Conservation (phyloP, 208 protist genomes). For the Leishmania lainsoni region DNA sequence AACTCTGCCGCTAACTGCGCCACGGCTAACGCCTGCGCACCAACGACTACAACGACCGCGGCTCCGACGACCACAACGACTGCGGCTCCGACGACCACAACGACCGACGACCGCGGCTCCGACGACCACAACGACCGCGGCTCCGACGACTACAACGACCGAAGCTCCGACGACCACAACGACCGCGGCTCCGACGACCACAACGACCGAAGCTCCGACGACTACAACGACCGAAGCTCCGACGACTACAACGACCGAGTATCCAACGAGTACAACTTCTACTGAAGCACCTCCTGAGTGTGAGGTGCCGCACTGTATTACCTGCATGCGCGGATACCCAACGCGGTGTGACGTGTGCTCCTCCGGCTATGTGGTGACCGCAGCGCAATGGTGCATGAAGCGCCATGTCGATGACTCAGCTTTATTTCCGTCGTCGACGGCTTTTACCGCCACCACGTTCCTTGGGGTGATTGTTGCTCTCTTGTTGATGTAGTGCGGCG, state of each 20-base stretch:
- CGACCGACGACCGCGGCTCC: not conserved
- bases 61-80: not conserved
- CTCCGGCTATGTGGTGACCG: not conserved
- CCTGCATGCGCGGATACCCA: not conserved
- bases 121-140: not conserved
- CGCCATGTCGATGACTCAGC: not conserved
- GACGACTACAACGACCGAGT: not conserved
- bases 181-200: not conserved
- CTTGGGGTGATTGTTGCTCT: not conserved
- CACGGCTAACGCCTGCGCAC: not conserved
- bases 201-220: not conserved
- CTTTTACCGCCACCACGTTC: not conserved
- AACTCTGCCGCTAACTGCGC: constrained; percentile 1
- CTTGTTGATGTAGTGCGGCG: not conserved
- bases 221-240: not conserved
- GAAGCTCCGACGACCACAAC: not conserved
- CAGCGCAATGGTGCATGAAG: constrained; percentile 3
- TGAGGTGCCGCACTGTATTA: constrained; percentile 1
- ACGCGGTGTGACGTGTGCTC: not conserved
- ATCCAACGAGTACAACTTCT: too few relatives aligned
- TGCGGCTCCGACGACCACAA: not conserved
- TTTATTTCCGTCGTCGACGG: not conserved
- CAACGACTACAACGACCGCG: not conserved
- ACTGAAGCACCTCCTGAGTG: not conserved
- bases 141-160: not conserved